Percentiles rank a stretch among this genome's conserved stretches.
Evolutionary conservation across 1,284 basidiomycete genomes (phyloP).

Genomic region (Malassezia vespertilionis): DNA sequence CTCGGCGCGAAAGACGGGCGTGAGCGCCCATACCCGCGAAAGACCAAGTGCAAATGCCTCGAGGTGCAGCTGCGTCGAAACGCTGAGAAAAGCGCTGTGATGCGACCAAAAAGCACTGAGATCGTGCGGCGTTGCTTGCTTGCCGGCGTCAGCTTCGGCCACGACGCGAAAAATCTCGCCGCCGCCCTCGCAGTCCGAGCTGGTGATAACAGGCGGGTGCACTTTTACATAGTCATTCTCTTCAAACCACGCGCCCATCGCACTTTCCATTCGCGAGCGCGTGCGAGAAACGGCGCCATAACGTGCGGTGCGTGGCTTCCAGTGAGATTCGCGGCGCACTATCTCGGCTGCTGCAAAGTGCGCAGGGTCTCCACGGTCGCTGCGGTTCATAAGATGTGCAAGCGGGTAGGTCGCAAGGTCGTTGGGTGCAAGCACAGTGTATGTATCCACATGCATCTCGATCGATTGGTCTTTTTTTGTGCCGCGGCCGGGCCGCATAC

Average conservation of each 20-base stretch:
- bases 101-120: slow-evolving; percentile 28
- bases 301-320: slow-evolving; percentile 13
- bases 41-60: slow-evolving; percentile 67
- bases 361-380: not conserved
- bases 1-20: slow-evolving; percentile 87
- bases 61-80: slow-evolving; percentile 88
- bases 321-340: slow-evolving; percentile 18
- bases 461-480: slow-evolving; percentile 24
- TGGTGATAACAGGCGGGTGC: slow-evolving; percentile 77
- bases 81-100: slow-evolving; percentile 70
- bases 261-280: slow-evolving; percentile 13
- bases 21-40: slow-evolving; percentile 75
- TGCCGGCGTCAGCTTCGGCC: slow-evolving; percentile 47
- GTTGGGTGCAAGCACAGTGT: slow-evolving; percentile 20
- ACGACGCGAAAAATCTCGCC: slow-evolving; percentile 76
- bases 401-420: slow-evolving; percentile 21
- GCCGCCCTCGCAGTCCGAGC: slow-evolving; percentile 91
- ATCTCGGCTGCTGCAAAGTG: slow-evolving; percentile 6
- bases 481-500: slow-evolving; percentile 21
- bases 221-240: slow-evolving; percentile 63
- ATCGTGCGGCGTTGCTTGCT: not conserved
- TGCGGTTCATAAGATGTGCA: slow-evolving; percentile 8
- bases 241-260: slow-evolving; percentile 7
- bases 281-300: slow-evolving; percentile 11
- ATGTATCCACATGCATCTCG: slow-evolving; percentile 23